Conservation (phyloP, 345 rosid species). For the Pelargonium nanum region DNA sequence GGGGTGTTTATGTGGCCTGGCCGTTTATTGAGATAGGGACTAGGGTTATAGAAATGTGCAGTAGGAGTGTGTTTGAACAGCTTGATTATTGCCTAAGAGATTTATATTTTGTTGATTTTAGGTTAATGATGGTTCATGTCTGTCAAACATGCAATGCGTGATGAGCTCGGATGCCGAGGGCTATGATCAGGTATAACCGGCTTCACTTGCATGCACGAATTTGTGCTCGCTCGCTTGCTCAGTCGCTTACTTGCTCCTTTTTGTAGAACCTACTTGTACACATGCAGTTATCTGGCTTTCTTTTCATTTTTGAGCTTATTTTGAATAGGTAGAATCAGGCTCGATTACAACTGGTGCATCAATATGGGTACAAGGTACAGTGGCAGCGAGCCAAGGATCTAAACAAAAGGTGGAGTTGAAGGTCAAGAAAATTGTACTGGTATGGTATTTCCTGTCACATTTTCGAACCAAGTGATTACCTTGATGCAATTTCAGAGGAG, state of each 20-base stretch:
- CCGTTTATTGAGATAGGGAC: too few species aligned
- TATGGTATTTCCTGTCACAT: slow-evolving; percentile 18
- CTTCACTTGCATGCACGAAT: background rate
- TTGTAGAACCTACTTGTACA: background rate
- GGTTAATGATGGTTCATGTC: slow-evolving; percentile 94
- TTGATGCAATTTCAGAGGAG: background rate
- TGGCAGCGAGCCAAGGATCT: slow-evolving; percentile 82
- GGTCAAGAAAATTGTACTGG: slow-evolving; percentile 68
- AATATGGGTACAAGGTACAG: slow-evolving; percentile 63
- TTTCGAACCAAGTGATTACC: background rate
- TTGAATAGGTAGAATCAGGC: slow-evolving; percentile 66
- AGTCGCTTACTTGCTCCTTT: background rate
- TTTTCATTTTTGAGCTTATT: slow-evolving; percentile 16
- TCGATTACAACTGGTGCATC: slow-evolving; percentile 76
- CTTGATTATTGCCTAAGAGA: background rate
- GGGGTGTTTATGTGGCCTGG: too few species aligned
- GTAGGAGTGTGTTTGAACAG: background rate
- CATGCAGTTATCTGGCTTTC: slow-evolving; percentile 9
- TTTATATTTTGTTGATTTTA: slow-evolving; percentile 9
- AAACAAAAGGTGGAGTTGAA: slow-evolving; percentile 88
- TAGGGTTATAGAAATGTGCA: background rate
- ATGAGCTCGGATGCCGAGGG: slow-evolving; percentile 73
- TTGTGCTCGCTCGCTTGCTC: background rate
- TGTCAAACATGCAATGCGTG: slow-evolving; percentile 95
- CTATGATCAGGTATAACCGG: slow-evolving; percentile 67